These are phyloP conservation scores for Chlamydomonas reinhardtii DNA, from an alignment of 163 green algal genomes.

Conservation along the genomic window DNA sequence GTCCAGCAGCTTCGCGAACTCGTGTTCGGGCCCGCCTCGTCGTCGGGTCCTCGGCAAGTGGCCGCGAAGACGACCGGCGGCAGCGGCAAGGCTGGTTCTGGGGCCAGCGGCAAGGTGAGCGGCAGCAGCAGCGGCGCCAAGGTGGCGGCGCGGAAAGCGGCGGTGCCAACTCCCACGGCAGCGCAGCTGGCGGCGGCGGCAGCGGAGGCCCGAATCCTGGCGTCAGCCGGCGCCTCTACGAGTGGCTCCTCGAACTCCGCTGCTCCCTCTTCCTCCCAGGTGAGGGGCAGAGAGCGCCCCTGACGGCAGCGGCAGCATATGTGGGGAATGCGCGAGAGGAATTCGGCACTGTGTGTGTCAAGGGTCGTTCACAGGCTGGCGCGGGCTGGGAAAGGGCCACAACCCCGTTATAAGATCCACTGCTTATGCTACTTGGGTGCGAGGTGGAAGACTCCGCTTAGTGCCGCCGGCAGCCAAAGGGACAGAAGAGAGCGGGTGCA, in stretches of 20 bases:
- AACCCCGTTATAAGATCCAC: too few species aligned
- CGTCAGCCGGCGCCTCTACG: background rate
- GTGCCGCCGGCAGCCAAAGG: too few species aligned
- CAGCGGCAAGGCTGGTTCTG: background rate
- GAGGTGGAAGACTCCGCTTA: too few species aligned
- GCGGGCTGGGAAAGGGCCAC: too few species aligned
- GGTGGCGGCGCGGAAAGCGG: background rate
- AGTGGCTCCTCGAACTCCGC: background rate
- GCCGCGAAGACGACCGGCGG: background rate
- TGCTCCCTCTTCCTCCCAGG: background rate
- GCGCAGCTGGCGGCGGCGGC: constrained; percentile 10
- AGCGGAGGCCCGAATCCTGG: constrained; percentile 19
- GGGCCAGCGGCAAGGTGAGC: background rate
- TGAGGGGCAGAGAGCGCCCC: background rate
- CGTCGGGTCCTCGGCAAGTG: background rate
- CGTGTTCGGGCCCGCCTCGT: background rate
- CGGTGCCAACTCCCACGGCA: background rate
- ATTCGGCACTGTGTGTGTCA: too few species aligned
- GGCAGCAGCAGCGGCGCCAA: background rate
- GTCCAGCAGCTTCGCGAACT: constrained; percentile 34
- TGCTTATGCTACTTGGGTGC: too few species aligned
- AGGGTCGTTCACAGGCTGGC: too few species aligned
- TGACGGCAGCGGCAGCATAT: too few species aligned
- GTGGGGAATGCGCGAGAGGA: too few species aligned
- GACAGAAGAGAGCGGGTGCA: too few species aligned